phyloP scores from a whole-genome alignment of 2,329 filamentous ascomycete species.

The Claviceps pazoutovae region DNA sequence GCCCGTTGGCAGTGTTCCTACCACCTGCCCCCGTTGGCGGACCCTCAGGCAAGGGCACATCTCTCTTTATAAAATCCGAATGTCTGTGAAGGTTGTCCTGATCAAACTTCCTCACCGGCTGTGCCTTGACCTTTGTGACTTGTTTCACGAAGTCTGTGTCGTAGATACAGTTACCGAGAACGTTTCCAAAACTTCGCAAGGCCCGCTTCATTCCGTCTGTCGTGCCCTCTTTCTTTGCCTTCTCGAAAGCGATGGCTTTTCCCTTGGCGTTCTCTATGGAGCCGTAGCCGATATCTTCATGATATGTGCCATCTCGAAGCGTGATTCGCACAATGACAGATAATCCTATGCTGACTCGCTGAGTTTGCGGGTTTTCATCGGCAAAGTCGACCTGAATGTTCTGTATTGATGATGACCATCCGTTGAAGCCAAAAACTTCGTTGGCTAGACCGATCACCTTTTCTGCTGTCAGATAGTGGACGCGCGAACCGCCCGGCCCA shows the following conservation, averaged over 20 bases:
- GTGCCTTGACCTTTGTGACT: slow-evolving; percentile 78
- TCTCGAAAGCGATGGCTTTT: slow-evolving; percentile 92
- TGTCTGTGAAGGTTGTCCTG: slow-evolving; percentile 72
- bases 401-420: slow-evolving; percentile 92
- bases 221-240: slow-evolving; percentile 95
- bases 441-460: slow-evolving; percentile 94
- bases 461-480: slow-evolving; percentile 90
- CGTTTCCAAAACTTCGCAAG: slow-evolving; percentile 83
- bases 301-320: slow-evolving; percentile 83
- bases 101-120: slow-evolving; percentile 59
- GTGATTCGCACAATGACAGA: slow-evolving; percentile 87
- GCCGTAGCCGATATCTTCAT: slow-evolving; percentile 95
- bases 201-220: slow-evolving; percentile 88
- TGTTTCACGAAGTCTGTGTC: slow-evolving; percentile 87
- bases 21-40: neutral
- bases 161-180: slow-evolving; percentile 96
- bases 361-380: slow-evolving; percentile 66
- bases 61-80: slow-evolving; percentile 55
- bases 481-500: slow-evolving; percentile 70
- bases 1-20: neutral
- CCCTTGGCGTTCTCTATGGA: slow-evolving; percentile 92
- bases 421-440: slow-evolving; percentile 92
- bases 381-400: slow-evolving; percentile 93
- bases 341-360: slow-evolving; percentile 70
- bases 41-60: slow-evolving; percentile 20